Evolutionary conservation across 306 rosid genomes (phyloP).

Genomic region (Amphicarpaea edgeworthii): DNA sequence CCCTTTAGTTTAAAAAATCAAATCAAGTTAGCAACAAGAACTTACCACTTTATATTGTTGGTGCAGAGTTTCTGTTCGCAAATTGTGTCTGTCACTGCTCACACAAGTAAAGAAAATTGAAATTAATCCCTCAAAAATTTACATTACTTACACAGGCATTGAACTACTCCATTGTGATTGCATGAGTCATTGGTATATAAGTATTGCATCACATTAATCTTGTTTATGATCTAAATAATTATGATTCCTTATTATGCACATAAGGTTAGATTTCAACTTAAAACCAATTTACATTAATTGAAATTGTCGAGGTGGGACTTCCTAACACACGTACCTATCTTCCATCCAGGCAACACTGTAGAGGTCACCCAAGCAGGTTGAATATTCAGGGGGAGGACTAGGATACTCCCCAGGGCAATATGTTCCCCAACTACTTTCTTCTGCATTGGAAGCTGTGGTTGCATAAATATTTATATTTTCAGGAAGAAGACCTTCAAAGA

Average conservation of each 20-base stretch:
- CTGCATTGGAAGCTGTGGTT: slow-evolving; percentile 94
- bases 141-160: slow-evolving; percentile 14
- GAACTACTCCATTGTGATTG: slow-evolving; percentile 20
- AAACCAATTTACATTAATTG: too few species aligned
- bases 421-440: slow-evolving; percentile 98
- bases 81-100: slow-evolving; percentile 84
- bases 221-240: slow-evolving; percentile 21
- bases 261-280: too few species aligned
- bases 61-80: slow-evolving; percentile 78
- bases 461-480: slow-evolving; percentile 83
- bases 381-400: slow-evolving; percentile 90
- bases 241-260: slow-evolving; percentile 28
- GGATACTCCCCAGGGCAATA: slow-evolving; percentile 96
- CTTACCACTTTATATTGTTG: slow-evolving; percentile 91
- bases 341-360: slow-evolving; percentile 99
- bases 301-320: too few species aligned
- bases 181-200: background rate
- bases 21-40: slow-evolving; percentile 35
- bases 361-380: slow-evolving; percentile 94
- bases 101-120: slow-evolving; percentile 46
- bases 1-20: background rate
- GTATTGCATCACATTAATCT: slow-evolving; percentile 10
- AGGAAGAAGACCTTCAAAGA: slow-evolving; percentile 97
- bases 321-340: too few species aligned
- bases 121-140: slow-evolving; percentile 8